These are phyloP conservation scores for Sporothrix humicola DNA, from an alignment of 2,329 filamentous ascomycete genomes.

Conservation along the genomic window DNA sequence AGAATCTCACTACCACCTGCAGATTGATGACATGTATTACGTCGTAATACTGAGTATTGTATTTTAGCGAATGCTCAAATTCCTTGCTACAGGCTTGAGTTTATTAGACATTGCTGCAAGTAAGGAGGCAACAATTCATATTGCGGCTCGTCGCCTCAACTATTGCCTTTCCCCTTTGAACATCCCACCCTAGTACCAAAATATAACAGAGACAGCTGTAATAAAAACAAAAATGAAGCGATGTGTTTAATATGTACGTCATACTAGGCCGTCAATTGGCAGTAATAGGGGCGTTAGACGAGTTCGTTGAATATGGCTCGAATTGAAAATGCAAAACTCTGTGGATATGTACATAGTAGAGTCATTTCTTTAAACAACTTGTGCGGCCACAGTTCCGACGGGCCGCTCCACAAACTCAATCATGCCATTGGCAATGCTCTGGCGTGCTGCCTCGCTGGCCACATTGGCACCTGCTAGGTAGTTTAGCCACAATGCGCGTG, in stretches of 20 bases:
- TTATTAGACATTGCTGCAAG: background rate
- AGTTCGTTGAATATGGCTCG: background rate
- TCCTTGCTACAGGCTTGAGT: background rate
- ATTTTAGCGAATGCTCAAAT: background rate
- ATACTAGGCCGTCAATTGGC: no score
- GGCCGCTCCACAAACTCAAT: conserved; percentile 88
- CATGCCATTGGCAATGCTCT: conserved; percentile 83
- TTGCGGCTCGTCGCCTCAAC: background rate
- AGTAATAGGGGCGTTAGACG: no score
- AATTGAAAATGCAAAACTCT: background rate
- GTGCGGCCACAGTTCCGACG: conserved; percentile 82
- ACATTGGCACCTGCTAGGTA: conserved; percentile 88
- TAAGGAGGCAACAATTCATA: background rate
- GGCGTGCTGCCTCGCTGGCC: conserved; percentile 79
- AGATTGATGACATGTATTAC: conserved; percentile 9
- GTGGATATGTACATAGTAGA: background rate
- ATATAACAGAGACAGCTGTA: background rate
- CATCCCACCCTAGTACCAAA: background rate
- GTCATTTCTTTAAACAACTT: conserved; percentile 59
- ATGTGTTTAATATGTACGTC: background rate
- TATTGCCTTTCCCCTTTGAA: background rate
- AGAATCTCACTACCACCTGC: background rate
- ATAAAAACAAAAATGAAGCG: background rate
- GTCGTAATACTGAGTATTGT: no score
- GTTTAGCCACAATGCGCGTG: conserved; percentile 83